phyloP scores from a whole-genome alignment of 805 yeast species.

The Saccharomyces mikatae region DNA sequence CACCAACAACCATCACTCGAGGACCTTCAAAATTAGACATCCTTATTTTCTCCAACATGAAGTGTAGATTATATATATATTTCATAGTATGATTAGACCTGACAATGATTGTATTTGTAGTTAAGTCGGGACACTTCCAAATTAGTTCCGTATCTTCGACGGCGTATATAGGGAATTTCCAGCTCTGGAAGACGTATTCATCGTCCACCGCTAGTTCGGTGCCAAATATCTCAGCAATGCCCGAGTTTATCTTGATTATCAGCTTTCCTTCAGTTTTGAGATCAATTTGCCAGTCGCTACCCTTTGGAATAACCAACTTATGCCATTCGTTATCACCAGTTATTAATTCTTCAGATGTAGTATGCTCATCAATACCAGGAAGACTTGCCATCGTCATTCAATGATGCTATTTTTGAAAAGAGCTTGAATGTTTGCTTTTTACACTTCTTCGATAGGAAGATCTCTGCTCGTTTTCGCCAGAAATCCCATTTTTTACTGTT shows the following conservation, averaged over 20 bases:
- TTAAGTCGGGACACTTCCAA: constrained; percentile 31
- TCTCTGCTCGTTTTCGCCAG: not conserved
- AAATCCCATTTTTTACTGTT: not conserved
- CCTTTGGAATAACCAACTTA: constrained; percentile 14
- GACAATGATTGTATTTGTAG: constrained; percentile 31
- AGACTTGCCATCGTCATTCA: constrained; percentile 10
- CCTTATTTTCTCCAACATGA: constrained; percentile 59
- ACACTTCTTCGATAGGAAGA: not conserved
- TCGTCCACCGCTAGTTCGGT: constrained; percentile 76
- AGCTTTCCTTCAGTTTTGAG: constrained; percentile 35
- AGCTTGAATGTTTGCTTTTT: not conserved
- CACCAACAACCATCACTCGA: constrained; percentile 64
- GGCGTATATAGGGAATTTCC: constrained; percentile 48
- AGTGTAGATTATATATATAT: constrained; percentile 62
- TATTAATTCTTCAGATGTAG: constrained; percentile 6
- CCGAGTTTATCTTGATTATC: constrained; percentile 38
- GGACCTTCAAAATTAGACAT: constrained; percentile 30
- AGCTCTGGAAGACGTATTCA: constrained; percentile 49
- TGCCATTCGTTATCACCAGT: constrained; percentile 17
- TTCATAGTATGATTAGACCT: constrained; percentile 66
- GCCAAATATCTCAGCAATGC: constrained; percentile 86
- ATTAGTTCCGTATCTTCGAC: constrained; percentile 59
- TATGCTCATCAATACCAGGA: constrained; percentile 15
- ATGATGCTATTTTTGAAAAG: not conserved
- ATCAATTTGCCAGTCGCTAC: constrained; percentile 29